Conservation (phyloP, 352 stramenopile species). For the Globisporangium solare region DNA sequence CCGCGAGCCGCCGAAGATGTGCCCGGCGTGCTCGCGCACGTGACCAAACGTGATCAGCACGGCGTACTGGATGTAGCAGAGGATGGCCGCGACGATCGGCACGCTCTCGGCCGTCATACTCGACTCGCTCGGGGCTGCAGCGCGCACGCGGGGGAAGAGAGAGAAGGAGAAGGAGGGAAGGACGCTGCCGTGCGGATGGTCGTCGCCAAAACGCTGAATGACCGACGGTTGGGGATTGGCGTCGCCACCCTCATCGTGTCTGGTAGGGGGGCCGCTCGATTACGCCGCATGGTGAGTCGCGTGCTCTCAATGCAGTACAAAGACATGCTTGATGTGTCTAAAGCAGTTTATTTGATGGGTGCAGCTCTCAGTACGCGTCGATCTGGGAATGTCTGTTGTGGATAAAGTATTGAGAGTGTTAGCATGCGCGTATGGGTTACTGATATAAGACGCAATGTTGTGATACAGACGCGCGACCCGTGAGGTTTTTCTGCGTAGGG, state of each 20-base stretch:
- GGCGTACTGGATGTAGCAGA: constrained; percentile 39
- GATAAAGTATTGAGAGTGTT: too few relatives aligned
- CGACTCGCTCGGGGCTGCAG: too few relatives aligned
- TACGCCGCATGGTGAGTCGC: too few relatives aligned
- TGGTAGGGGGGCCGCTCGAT: too few relatives aligned
- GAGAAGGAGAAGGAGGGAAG: neutral
- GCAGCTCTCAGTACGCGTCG: too few relatives aligned
- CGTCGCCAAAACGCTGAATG: neutral
- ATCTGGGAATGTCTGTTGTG: too few relatives aligned
- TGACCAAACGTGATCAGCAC: constrained; percentile 36
- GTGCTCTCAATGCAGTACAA: too few relatives aligned
- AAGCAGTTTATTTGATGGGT: too few relatives aligned
- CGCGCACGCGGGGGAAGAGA: too few relatives aligned
- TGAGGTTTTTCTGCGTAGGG: neutral
- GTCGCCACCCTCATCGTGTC: too few relatives aligned
- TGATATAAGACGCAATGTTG: neutral
- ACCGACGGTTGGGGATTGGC: neutral
- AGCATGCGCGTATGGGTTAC: neutral
- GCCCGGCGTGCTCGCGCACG: constrained; percentile 26
- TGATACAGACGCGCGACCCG: neutral
- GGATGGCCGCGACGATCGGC: constrained; percentile 22
- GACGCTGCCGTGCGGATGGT: neutral
- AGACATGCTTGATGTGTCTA: too few relatives aligned
- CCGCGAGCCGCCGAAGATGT: constrained; percentile 25
- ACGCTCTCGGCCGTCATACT: constrained; percentile 18